Base-by-base conservation (phyloP, 2,329 filamentous ascomycete genomes). In the Exophiala sideris region DNA sequence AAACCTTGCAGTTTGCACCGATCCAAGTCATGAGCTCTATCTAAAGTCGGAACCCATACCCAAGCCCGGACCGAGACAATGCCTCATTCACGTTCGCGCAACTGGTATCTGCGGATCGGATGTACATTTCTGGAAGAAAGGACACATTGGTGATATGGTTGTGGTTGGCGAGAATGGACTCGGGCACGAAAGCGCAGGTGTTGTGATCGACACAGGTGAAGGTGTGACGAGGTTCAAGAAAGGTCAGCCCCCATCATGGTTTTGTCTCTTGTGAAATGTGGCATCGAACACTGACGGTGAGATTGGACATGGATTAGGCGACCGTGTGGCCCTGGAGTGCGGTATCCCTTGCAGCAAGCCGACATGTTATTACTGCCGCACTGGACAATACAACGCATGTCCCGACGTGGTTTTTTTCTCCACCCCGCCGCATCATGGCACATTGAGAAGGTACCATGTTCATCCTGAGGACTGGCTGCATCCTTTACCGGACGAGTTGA, bases 41-140 rank as follows among this genome's bases (percentile, higher is more conserved):
- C 16, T 18, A 18, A 18, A 18, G 16, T 18, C 16, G 16, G 16
- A 18, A 18, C 16, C 16, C 16, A 18, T 18, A 18, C 16, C 16
- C 16, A 18, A 18, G 16, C 16, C 16, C 16, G 16, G 16, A 18
- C 16, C 16, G 16, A 18, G 16, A 18, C 16, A 18, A 18, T 18
- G 16, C 16, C 16, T 18, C 16, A 40, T 40, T 11, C 38, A 18
- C 10, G 5, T 18, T 5, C 12, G 38, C 8, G 38, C 45, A 3
- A 57, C 55, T 12, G 48, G 45, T 11, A 34, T 57, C 18, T 57
- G 55, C 21, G 55, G 79, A 38, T 86, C 83, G 1, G 84, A 87
- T 62, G 79, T 87, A 59, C 84, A 88, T 65, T 84, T 86, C 61
- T 87, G 84, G 84, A 83, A 83, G 62, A 72, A 75, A 0, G 85